Evolutionary conservation across 1,284 basidiomycete genomes (phyloP), one percentile per base, ranked within the genome.

Genomic region (Rhodotorula glutinis): DNA sequence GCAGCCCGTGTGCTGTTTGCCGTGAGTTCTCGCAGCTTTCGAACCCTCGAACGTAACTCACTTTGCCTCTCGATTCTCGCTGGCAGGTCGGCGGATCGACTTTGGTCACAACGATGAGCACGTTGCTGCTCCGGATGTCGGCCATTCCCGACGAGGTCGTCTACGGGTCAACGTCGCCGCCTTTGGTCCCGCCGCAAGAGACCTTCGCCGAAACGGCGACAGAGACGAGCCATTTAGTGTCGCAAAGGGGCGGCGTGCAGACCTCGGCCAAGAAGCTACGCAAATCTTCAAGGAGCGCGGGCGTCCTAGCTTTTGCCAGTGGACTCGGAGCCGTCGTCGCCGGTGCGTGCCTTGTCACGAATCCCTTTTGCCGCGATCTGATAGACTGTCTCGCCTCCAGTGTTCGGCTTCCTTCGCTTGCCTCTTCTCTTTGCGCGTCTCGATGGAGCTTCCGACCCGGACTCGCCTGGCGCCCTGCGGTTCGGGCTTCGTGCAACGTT

Each of bases 401-500:
- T 75, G 9, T 73, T 73, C 47, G 67, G 64, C 11, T 73, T 66
- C 61, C 56, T 75, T 2, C 70, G 67, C 10, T 57, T 75, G 1
- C 72, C 73, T 0, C 60, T 53, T 16, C 30, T 57, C 5, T 51
- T 74, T 38, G 33, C 65, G 2, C 23, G n/a, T 3, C 25, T n/a
- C 19, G 10, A 29, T 27, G 23, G 14, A 0, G 9, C 29, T n/a
- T 38, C 23, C 59, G 40, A 27, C 29, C 62, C 25, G 47, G 46
- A 53, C 43, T 49, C 23, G 49, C 66, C 53, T 61, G 66, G 43
- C 44, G 23, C 68, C 4, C 57, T 70, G 25, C 63, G 56, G 1
- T 41, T 64, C 17, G 72, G 62, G 1, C 21, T 72, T 13, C 13
- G 59, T 1, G 16, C n/a, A 4, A 53, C 65, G 11, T 49, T 65